phyloP scores from a whole-genome alignment of 176 grass and related monocot species.

The Hsuehochloa calcarea region DNA sequence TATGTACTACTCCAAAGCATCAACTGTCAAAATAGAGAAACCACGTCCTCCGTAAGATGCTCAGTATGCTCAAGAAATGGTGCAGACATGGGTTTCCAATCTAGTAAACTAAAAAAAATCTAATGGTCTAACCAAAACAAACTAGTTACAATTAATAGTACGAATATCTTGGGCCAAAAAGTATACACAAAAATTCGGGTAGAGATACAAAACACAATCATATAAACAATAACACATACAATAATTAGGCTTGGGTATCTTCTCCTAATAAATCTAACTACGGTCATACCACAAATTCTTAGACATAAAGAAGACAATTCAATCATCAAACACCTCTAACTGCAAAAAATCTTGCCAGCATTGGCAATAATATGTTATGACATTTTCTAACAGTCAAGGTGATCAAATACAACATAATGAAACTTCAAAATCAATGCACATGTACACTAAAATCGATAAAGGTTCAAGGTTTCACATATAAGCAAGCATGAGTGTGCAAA shows the following conservation, averaged over 20 bases:
- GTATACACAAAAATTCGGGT: not conserved
- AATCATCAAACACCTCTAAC: slow-evolving; percentile 15
- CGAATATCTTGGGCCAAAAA: not conserved
- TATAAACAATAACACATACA: not conserved
- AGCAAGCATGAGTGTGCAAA: not conserved
- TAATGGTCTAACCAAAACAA: slow-evolving; percentile 5
- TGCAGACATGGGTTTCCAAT: not conserved
- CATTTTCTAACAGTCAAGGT: slow-evolving; percentile 9
- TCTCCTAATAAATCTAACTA: slow-evolving; percentile 1
- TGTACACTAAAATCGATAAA: not conserved
- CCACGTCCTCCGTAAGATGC: too few species aligned
- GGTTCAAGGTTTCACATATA: slow-evolving; percentile 22
- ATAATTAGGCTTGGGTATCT: not conserved
- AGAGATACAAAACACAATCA: slow-evolving; percentile 23
- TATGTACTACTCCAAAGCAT: slow-evolving; percentile 81
- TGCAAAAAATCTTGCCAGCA: slow-evolving; percentile 9
- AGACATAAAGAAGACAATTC: slow-evolving; percentile 7
- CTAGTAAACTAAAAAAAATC: slow-evolving; percentile 2
- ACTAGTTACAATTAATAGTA: not conserved
- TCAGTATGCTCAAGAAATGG: too few species aligned
- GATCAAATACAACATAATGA: slow-evolving; percentile 14
- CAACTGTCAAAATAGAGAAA: too few species aligned
- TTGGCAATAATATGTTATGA: not conserved
- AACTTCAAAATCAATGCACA: slow-evolving; percentile 2
- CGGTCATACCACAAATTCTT: not conserved